A percentile compares a stretch with the other conserved stretches of the same genome.
phyloP scores from a whole-genome alignment of 192 early-diverging fungal genomes.

The Backusella circina region DNA sequence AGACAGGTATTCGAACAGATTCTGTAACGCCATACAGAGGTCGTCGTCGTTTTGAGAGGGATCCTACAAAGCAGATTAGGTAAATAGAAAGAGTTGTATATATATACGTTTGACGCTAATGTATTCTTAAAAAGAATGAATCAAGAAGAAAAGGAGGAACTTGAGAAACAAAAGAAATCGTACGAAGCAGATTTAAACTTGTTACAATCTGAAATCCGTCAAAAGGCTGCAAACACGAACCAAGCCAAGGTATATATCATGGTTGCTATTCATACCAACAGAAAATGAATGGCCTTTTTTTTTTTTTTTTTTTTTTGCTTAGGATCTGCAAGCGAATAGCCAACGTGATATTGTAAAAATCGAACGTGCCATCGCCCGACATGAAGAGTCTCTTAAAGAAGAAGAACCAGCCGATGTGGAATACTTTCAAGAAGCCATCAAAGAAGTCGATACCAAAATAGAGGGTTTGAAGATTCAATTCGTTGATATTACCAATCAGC shows the following conservation, averaged over 20 bases:
- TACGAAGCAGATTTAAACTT: neutral
- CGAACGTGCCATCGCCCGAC: neutral
- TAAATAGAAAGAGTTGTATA: conserved; percentile 10
- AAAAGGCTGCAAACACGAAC: neutral
- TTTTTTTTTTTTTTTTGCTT: no score
- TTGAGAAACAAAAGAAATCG: neutral
- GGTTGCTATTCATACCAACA: no score
- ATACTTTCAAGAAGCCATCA: conserved; percentile 50
- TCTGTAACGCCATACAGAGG: conserved; percentile 37
- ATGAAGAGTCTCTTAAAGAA: conserved; percentile 43
- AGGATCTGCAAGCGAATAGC: no score
- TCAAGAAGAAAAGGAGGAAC: neutral
- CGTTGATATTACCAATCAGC: neutral
- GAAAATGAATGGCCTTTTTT: no score
- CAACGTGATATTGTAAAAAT: neutral
- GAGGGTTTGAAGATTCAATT: conserved; percentile 17
- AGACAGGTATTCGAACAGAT: conserved; percentile 32
- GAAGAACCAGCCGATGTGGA: conserved; percentile 61
- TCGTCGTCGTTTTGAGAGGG: conserved; percentile 46
- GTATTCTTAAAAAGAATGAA: neutral
- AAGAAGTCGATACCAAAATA: neutral
- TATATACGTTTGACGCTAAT: no score
- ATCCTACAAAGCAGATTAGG: conserved; percentile 39
- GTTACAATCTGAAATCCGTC: neutral
- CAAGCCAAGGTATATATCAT: neutral